These are phyloP conservation scores for Coemansia furcata DNA, from an alignment of 192 early-diverging fungal genomes.

Conservation along the genomic window DNA sequence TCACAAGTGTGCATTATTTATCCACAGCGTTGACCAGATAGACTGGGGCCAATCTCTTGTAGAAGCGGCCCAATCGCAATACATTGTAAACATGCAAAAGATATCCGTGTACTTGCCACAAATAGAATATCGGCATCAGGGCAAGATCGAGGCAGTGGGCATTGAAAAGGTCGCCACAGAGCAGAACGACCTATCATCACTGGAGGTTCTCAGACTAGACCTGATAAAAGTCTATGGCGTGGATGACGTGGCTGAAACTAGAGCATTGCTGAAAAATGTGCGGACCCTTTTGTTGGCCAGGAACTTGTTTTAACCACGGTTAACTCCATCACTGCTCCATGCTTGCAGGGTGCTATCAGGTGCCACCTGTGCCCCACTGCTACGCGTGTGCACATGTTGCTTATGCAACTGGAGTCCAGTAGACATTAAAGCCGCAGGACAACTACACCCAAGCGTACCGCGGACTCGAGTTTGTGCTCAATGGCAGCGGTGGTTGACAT, in stretches of 20 bases:
- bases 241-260: neutral
- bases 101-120: neutral
- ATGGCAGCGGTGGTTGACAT: slow-evolving; percentile 36
- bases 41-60: slow-evolving; percentile 33
- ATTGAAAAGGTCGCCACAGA: slow-evolving; percentile 21
- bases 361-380: slow-evolving; percentile 20
- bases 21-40: slow-evolving; percentile 25
- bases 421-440: slow-evolving; percentile 49
- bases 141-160: slow-evolving; percentile 33
- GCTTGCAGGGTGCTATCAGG: slow-evolving; percentile 53
- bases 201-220: slow-evolving; percentile 18
- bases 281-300: slow-evolving; percentile 20
- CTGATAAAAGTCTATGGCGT: neutral
- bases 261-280: too few species aligned
- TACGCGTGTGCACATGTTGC: slow-evolving; percentile 36
- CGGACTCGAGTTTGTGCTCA: slow-evolving; percentile 34
- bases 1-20: slow-evolving; percentile 19
- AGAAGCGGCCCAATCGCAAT: slow-evolving; percentile 14
- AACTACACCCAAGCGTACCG: slow-evolving; percentile 45
- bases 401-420: slow-evolving; percentile 51
- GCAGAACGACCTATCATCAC: slow-evolving; percentile 10
- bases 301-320: slow-evolving; percentile 20
- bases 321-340: slow-evolving; percentile 7
- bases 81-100: slow-evolving; percentile 8
- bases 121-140: slow-evolving; percentile 23